Evolutionary conservation across 2,329 filamentous ascomycete genomes (phyloP), one percentile per base, ranked within the genome.

Genomic region (Eurotiales sp.): DNA sequence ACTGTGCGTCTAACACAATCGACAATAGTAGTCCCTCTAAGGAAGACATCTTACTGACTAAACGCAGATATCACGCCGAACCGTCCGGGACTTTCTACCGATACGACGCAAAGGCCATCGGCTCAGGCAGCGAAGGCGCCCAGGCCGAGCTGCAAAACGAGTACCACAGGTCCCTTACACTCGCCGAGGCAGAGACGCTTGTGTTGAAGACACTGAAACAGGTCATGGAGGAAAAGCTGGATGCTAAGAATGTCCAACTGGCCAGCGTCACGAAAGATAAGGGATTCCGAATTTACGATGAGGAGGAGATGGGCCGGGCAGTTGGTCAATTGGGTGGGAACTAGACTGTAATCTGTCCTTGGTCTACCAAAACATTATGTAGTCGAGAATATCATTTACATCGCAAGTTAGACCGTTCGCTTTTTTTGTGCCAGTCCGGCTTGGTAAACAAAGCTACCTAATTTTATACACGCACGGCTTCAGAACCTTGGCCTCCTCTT

Each of bases 211-310:
- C 93, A 32, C 74, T 99, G 71, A 99, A 97, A 82, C 93, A 99
- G 77, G 93, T 99, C 61, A 99, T 99, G 93, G 93, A 99, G 77
- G 93, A 99, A 84, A 99, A 99, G 79, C 81, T 99, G 55, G 93
- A 99, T 70, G 83, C 90, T 58, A 99, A 99, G 83, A 99, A 99
- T 68, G 93, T 99, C 59, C 93, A 99, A 78, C 75, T 99, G 61
- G 93, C 93, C 49, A 97, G 92, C 68, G 93, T 99, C 52, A 99
- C 93, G 57, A 95, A 91, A 80, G 92, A 96, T 60, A 92, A 88
- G 75, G 93, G 93, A 51, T 99, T 99, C 81, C 87, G 90, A 77
- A 96, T 99, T 84, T 99, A 99, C 79, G 87, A 86, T 53, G 93
- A 99, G 64, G 90, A 92, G 66, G 92, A 97, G 78, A 99, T 99